These are phyloP conservation scores for Diaporthe ilicicola DNA, from an alignment of 2,329 filamentous ascomycete species.

Conservation along the genomic window DNA sequence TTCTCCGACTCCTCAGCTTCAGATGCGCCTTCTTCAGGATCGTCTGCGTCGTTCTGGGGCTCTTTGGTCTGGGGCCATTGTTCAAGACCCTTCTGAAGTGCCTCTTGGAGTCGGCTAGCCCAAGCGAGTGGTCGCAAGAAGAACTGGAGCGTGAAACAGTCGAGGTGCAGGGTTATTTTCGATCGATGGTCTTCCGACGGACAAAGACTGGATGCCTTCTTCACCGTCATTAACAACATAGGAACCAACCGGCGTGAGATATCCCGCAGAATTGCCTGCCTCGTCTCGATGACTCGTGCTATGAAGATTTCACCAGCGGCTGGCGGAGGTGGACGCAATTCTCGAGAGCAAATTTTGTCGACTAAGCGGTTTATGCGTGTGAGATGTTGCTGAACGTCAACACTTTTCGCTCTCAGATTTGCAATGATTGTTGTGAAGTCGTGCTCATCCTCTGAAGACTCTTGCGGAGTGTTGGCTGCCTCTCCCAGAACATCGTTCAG, in stretches of 20 bases:
- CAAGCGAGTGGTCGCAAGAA: slow-evolving; percentile 24
- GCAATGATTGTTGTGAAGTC: background rate
- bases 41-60: background rate
- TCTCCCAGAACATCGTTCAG: slow-evolving; percentile 18
- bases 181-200: background rate
- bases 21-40: background rate
- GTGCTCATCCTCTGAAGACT: background rate
- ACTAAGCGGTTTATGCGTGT: slow-evolving; percentile 2
- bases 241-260: slow-evolving; percentile 26
- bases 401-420: slow-evolving; percentile 6
- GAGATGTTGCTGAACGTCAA: background rate
- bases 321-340: background rate
- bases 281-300: background rate
- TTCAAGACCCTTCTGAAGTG: slow-evolving; percentile 6
- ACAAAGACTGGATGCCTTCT: slow-evolving; percentile 8
- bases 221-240: slow-evolving; percentile 27
- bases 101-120: slow-evolving; percentile 16
- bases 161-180: background rate
- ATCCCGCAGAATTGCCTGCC: slow-evolving; percentile 7
- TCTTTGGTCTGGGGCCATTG: slow-evolving; percentile 20
- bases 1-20: background rate
- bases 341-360: slow-evolving; percentile 13
- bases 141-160: slow-evolving; percentile 30
- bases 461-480: background rate
- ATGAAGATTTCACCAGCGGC: background rate